phyloP scores from a whole-genome alignment of 768 basidiomycete genomes.

The Tricholoma saponaceum region DNA sequence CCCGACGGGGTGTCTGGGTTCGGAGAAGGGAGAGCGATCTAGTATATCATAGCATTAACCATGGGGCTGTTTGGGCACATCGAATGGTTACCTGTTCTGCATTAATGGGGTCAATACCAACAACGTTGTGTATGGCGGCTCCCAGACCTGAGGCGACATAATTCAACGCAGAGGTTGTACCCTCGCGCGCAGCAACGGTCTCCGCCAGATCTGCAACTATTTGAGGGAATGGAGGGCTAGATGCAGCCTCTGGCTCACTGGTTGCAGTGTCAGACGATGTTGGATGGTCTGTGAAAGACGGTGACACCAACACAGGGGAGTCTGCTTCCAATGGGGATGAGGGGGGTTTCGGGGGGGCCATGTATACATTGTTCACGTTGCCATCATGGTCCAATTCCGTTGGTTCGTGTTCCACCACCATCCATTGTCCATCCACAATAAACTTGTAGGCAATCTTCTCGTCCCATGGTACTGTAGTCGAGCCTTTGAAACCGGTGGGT shows the following conservation, averaged over 20 bases:
- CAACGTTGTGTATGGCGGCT: conserved; percentile 28
- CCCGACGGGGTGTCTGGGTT: conserved; percentile 17
- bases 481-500: conserved; percentile 51
- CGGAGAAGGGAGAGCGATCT: conserved; percentile 30
- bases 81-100: conserved; percentile 12
- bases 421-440: conserved; percentile 73
- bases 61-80: not conserved
- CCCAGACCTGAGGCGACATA: conserved; percentile 39
- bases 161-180: conserved; percentile 31
- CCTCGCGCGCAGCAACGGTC: conserved; percentile 33
- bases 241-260: conserved; percentile 10
- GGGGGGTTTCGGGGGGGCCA: conserved; percentile 34
- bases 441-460: conserved; percentile 72
- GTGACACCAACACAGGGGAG: not conserved
- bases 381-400: conserved; percentile 60
- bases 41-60: not conserved
- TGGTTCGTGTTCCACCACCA: conserved; percentile 46
- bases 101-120: conserved; percentile 30
- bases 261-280: not conserved
- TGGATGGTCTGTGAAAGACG: not conserved
- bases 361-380: conserved; percentile 68
- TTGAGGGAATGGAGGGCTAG: conserved; percentile 23
- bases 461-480: conserved; percentile 54
- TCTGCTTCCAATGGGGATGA: conserved; percentile 1
- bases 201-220: conserved; percentile 32